Percentiles rank a stretch among this genome's conserved stretches.
Evolutionary conservation across 345 rosid species (phyloP).

Genomic region (Kandelia obovata): DNA sequence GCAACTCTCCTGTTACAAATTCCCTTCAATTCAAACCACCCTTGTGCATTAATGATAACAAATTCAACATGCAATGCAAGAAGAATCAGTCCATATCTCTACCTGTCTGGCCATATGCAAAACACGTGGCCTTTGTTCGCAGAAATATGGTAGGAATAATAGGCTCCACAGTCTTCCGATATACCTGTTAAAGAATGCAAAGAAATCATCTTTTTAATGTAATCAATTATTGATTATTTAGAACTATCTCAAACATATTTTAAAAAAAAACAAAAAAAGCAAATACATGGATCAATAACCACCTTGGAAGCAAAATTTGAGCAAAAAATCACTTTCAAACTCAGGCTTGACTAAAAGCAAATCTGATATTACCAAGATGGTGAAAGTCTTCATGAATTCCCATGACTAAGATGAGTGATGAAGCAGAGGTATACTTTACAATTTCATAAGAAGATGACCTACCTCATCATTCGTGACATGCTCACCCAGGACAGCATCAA

Average conservation of each 20-base stretch:
- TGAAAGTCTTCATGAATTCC: background rate
- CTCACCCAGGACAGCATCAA: conserved; percentile 95
- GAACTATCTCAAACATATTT: background rate
- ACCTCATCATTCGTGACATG: conserved; percentile 86
- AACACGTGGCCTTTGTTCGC: conserved; percentile 97
- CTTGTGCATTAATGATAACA: background rate
- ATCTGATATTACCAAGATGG: background rate
- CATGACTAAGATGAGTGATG: background rate
- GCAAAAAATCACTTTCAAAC: too few relatives aligned
- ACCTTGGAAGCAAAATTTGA: too few relatives aligned
- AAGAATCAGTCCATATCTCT: background rate
- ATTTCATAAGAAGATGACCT: conserved; percentile 4
- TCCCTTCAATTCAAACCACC: background rate
- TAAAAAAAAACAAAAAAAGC: background rate
- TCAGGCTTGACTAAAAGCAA: too few relatives aligned
- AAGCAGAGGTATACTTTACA: background rate
- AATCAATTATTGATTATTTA: conserved; percentile 5
- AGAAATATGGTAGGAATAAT: conserved; percentile 86
- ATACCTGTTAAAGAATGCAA: conserved; percentile 51
- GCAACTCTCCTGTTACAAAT: background rate
- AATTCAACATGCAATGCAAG: background rate
- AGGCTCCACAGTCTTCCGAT: conserved; percentile 82
- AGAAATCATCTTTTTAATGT: conserved; percentile 15
- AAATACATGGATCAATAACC: background rate
- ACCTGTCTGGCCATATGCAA: conserved; percentile 99